Percentiles rank a stretch among this genome's conserved stretches.
Evolutionary conservation across 768 basidiomycete species (phyloP).

Genomic region (Macrolepiota dolichaula): DNA sequence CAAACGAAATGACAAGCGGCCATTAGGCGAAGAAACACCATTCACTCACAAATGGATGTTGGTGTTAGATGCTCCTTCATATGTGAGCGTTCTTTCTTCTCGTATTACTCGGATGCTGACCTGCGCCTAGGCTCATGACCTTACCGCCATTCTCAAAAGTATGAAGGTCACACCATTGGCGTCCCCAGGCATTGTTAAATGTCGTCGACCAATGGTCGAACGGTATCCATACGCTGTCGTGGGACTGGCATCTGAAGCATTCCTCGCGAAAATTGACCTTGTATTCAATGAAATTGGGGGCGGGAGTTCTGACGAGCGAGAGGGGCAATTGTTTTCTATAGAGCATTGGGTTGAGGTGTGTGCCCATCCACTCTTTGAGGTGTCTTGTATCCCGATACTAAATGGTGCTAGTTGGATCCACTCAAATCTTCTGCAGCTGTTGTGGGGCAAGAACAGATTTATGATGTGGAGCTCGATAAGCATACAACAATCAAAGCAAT

Average conservation of each 20-base stretch:
- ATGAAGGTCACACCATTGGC: slow-evolving; percentile 33
- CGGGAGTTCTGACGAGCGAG: neutral
- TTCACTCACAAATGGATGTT: slow-evolving; percentile 56
- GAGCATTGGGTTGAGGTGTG: slow-evolving; percentile 58
- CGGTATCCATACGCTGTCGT: slow-evolving; percentile 44
- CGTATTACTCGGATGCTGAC: neutral
- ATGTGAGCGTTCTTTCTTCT: slow-evolving; percentile 29
- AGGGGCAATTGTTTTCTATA: slow-evolving; percentile 35
- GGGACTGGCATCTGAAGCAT: slow-evolving; percentile 38
- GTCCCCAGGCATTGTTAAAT: slow-evolving; percentile 17
- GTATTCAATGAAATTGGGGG: slow-evolving; percentile 33
- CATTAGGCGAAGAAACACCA: slow-evolving; percentile 19
- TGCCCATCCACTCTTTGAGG: neutral
- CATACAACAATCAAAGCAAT: slow-evolving; percentile 36
- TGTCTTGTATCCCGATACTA: neutral
- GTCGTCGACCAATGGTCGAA: slow-evolving; percentile 16
- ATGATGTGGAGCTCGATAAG: slow-evolving; percentile 52
- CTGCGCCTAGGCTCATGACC: slow-evolving; percentile 8
- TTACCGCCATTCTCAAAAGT: slow-evolving; percentile 39
- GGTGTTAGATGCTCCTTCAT: slow-evolving; percentile 48
- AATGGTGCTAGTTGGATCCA: slow-evolving; percentile 36
- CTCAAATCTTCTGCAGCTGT: slow-evolving; percentile 28
- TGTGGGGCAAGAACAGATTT: slow-evolving; percentile 46
- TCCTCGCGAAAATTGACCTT: slow-evolving; percentile 44
- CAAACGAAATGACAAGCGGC: neutral